Percentiles rank a stretch among this genome's conserved stretches.
These are phyloP conservation scores for Favolaschia claudopus DNA, from an alignment of 768 basidiomycete species.

Conservation along the genomic window DNA sequence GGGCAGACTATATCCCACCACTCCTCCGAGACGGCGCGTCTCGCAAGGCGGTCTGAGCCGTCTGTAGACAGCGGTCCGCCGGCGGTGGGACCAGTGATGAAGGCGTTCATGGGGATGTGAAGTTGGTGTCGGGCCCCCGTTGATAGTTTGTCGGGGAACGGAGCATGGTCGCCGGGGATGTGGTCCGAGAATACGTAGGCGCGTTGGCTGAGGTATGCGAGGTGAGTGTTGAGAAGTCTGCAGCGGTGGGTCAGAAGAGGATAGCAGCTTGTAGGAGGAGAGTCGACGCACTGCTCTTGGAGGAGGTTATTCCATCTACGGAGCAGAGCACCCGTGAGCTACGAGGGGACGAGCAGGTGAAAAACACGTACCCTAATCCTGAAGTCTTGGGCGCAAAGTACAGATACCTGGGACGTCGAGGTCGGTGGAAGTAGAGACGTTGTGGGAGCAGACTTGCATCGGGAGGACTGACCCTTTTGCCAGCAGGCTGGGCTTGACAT, in stretches of 20 bases:
- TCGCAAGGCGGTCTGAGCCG: background rate
- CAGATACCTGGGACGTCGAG: background rate
- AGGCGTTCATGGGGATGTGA: conserved; percentile 1
- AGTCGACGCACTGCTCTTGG: background rate
- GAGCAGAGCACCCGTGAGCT: too few species aligned
- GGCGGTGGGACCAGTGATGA: background rate
- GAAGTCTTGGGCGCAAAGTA: background rate
- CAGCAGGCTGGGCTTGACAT: background rate
- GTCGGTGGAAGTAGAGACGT: too few species aligned
- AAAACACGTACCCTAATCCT: background rate
- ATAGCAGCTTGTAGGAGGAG: background rate
- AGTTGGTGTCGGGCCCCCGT: background rate
- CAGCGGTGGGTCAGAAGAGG: background rate
- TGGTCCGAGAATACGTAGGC: background rate
- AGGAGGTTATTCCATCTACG: background rate
- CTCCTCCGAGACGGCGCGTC: background rate
- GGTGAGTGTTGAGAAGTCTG: background rate
- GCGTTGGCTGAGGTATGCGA: too few species aligned
- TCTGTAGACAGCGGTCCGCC: background rate
- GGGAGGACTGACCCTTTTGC: background rate
- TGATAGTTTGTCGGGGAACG: background rate
- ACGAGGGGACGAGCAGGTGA: too few species aligned
- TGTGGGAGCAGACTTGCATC: background rate
- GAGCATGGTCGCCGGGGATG: background rate
- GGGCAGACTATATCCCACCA: conserved; percentile 1